These are phyloP conservation scores for Linnemannia exigua DNA, from an alignment of 192 early-diverging fungal genomes.

Conservation along the genomic window DNA sequence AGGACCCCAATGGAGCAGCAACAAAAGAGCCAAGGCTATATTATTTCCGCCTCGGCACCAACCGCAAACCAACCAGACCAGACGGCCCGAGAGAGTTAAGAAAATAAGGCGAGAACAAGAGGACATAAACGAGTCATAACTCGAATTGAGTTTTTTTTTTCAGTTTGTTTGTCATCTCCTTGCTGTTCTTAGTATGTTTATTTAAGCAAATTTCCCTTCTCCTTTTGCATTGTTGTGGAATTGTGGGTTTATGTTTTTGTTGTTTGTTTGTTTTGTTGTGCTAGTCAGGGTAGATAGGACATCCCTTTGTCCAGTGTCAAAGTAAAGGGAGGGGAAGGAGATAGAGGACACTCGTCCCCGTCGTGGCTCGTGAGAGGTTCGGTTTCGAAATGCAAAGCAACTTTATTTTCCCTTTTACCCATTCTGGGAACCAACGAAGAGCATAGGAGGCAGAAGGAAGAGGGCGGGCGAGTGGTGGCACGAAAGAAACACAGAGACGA, in stretches of 20 bases:
- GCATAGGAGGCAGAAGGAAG: not conserved
- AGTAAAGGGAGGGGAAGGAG: not conserved
- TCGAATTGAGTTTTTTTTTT: not conserved
- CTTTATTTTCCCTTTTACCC: not conserved
- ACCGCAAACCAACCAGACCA: not conserved
- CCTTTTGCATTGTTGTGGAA: not conserved
- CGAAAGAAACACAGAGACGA: not conserved
- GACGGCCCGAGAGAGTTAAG: too few species aligned
- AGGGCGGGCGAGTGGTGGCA: not conserved
- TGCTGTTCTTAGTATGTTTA: not conserved
- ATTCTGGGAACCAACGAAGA: not conserved
- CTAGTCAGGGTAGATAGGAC: not conserved
- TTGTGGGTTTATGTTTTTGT: not conserved
- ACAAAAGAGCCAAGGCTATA: not conserved
- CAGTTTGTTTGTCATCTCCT: not conserved
- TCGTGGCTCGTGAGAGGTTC: slow-evolving; percentile 2
- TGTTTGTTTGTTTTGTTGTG: not conserved
- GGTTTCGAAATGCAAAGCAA: not conserved
- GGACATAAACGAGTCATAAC: not conserved
- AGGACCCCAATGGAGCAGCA: not conserved
- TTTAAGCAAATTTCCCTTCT: not conserved
- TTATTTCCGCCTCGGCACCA: not conserved
- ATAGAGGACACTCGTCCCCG: not conserved
- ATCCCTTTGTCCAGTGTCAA: not conserved
- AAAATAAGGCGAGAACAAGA: too few species aligned